A percentile compares a stretch with the other conserved stretches of the same genome.
Conservation (phyloP, 2,329 filamentous ascomycete genomes). For the Colletotrichum salicis region DNA sequence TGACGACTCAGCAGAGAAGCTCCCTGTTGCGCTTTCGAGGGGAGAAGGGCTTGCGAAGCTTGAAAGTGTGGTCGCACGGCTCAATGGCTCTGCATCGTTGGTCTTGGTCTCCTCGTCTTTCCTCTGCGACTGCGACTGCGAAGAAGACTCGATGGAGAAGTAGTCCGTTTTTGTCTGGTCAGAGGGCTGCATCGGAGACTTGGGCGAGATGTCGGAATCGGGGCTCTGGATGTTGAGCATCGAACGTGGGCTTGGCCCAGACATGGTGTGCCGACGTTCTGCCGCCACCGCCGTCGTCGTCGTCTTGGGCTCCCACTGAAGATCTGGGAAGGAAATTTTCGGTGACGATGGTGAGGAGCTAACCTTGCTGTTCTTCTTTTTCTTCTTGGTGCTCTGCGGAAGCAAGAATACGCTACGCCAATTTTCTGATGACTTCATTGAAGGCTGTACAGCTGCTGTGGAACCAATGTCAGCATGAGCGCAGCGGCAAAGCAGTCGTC, state of each 20-base stretch:
- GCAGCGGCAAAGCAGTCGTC: conserved; percentile 9
- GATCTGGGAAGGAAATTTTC: conserved; percentile 9
- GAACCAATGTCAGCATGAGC: conserved; percentile 18
- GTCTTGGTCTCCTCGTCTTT: conserved; percentile 11
- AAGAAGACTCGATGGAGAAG: conserved; percentile 37
- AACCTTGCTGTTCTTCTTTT: conserved; percentile 26
- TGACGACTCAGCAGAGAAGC: conserved; percentile 23
- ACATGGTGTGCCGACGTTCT: conserved; percentile 28
- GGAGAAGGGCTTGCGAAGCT: conserved; percentile 26
- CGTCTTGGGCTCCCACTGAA: conserved; percentile 3
- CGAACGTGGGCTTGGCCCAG: conserved; percentile 36
- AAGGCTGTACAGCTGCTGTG: conserved; percentile 14
- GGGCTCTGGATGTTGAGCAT: conserved; percentile 46
- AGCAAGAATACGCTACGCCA: conserved; percentile 33
- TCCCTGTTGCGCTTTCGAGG: conserved; percentile 16
- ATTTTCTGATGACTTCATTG: conserved; percentile 31
- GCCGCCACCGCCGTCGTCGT: not conserved
- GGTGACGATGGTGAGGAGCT: conserved; percentile 14
- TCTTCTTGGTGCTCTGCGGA: conserved; percentile 32
- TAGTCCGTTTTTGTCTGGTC: conserved; percentile 41
- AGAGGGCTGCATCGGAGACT: conserved; percentile 42
- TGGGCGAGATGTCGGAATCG: conserved; percentile 57
- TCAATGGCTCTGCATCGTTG: conserved; percentile 8
- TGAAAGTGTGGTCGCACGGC: conserved; percentile 29
- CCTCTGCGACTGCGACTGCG: not conserved